Conservation (phyloP, 495 filamentous ascomycete species). For the Aspergillus affinis region DNA sequence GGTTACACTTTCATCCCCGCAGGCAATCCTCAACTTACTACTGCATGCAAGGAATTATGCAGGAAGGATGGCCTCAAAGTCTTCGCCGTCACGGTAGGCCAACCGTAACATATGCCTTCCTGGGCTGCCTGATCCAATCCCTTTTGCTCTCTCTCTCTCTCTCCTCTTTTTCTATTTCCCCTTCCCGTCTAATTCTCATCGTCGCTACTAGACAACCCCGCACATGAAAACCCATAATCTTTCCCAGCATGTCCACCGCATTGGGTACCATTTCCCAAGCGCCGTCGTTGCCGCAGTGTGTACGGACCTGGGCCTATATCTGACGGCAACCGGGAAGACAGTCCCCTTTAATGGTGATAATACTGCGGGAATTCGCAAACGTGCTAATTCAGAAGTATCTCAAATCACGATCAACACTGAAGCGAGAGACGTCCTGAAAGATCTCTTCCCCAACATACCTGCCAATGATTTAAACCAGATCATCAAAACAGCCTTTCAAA, state of each 20-base stretch:
- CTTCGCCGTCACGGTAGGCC: slow-evolving; percentile 76
- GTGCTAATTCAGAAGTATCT: slow-evolving; percentile 32
- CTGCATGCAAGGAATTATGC: slow-evolving; percentile 76
- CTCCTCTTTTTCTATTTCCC: slow-evolving; percentile 12
- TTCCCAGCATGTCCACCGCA: slow-evolving; percentile 68
- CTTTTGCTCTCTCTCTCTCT: background rate
- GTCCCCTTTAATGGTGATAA: slow-evolving; percentile 33
- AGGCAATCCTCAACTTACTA: slow-evolving; percentile 73
- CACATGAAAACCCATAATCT: slow-evolving; percentile 51
- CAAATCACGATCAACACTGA: slow-evolving; percentile 70
- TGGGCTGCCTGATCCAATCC: background rate
- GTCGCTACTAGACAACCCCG: slow-evolving; percentile 39
- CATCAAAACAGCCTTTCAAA: slow-evolving; percentile 78
- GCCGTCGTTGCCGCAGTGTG: slow-evolving; percentile 55
- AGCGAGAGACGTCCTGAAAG: slow-evolving; percentile 69
- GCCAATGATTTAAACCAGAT: slow-evolving; percentile 73
- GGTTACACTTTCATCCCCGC: slow-evolving; percentile 84
- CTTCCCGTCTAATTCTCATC: slow-evolving; percentile 21
- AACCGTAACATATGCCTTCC: slow-evolving; percentile 10
- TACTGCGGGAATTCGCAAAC: slow-evolving; percentile 11
- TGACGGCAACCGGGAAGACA: slow-evolving; percentile 45
- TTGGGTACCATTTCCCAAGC: slow-evolving; percentile 76
- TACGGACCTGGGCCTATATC: slow-evolving; percentile 41
- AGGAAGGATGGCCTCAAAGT: slow-evolving; percentile 65
- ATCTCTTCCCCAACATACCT: slow-evolving; percentile 86